A percentile compares a stretch with the other conserved stretches of the same genome.
Conservation (phyloP, 352 stramenopile genomes). For the Phytophthora europaea region DNA sequence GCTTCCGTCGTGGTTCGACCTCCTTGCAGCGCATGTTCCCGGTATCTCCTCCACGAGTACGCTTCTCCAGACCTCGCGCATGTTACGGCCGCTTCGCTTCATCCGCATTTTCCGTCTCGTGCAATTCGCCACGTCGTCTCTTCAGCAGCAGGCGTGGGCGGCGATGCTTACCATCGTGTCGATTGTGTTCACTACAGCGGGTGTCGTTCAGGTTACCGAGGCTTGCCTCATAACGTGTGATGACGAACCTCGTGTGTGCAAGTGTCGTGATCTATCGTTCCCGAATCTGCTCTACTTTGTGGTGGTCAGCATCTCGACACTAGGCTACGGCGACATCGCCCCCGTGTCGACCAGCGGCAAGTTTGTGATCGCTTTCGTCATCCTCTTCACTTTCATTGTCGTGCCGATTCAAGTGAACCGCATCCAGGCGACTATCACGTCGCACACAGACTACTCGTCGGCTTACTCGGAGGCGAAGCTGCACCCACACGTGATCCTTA, state of each 20-base stretch:
- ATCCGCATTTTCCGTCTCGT: slow-evolving; percentile 79
- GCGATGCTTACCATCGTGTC: slow-evolving; percentile 73
- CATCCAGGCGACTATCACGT: slow-evolving; percentile 80
- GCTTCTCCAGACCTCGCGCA: slow-evolving; percentile 35
- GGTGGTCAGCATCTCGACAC: slow-evolving; percentile 87
- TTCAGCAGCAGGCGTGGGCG: slow-evolving; percentile 74
- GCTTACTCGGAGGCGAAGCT: slow-evolving; percentile 78
- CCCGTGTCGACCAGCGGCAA: slow-evolving; percentile 72
- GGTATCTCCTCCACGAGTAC: slow-evolving; percentile 30
- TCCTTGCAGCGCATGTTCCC: slow-evolving; percentile 24
- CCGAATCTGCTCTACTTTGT: slow-evolving; percentile 87
- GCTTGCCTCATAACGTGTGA: slow-evolving; percentile 49
- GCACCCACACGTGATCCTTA: slow-evolving; percentile 81
- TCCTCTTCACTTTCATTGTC: slow-evolving; percentile 86
- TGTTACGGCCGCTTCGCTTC: slow-evolving; percentile 71
- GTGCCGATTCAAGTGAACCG: slow-evolving; percentile 84
- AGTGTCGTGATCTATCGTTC: slow-evolving; percentile 73
- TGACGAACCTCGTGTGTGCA: slow-evolving; percentile 36
- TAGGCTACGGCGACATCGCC: slow-evolving; percentile 86
- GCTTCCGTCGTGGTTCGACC: slow-evolving; percentile 67
- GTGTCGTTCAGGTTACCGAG: slow-evolving; percentile 77
- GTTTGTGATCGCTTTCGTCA: slow-evolving; percentile 83
- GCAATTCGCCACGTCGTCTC: slow-evolving; percentile 76
- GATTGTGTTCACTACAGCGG: slow-evolving; percentile 79
- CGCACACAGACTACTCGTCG: slow-evolving; percentile 82